Evolutionary conservation across 371 early-diverging fungal genomes (phyloP).

Genomic region (Saksenaea oblongispora): DNA sequence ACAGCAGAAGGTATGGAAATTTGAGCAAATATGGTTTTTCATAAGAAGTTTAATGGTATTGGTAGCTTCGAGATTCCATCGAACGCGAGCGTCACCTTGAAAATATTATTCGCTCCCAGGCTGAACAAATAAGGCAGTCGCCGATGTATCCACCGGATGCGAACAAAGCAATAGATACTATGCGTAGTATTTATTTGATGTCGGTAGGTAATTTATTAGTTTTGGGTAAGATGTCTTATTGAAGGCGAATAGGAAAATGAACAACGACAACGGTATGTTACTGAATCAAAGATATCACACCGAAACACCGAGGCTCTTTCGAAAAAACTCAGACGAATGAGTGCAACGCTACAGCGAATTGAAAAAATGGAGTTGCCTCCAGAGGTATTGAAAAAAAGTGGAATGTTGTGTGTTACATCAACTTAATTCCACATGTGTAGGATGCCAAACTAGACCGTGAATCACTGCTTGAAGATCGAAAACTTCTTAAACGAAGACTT

Average conservation of each 20-base stretch:
- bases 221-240: background rate
- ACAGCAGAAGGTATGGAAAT: slow-evolving; percentile 21
- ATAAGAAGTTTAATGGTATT: background rate
- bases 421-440: slow-evolving; percentile 7
- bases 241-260: slow-evolving; percentile 28
- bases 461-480: slow-evolving; percentile 28
- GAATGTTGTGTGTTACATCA: background rate
- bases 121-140: slow-evolving; percentile 27
- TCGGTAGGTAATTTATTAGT: slow-evolving; percentile 18
- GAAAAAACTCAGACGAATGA: slow-evolving; percentile 25
- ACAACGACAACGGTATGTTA: slow-evolving; percentile 24
- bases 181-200: slow-evolving; percentile 35
- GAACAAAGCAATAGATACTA: slow-evolving; percentile 29
- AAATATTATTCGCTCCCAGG: slow-evolving; percentile 31
- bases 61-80: slow-evolving; percentile 26
- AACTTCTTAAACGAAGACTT: slow-evolving; percentile 30
- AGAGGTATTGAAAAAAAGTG: slow-evolving; percentile 14
- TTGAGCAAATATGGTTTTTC: background rate
- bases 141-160: slow-evolving; percentile 16
- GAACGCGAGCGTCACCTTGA: slow-evolving; percentile 35
- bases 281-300: slow-evolving; percentile 27
- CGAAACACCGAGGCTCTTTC: slow-evolving; percentile 31
- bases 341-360: slow-evolving; percentile 26
- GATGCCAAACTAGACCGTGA: slow-evolving; percentile 27
- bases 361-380: slow-evolving; percentile 30